Evolutionary conservation across 345 rosid species (phyloP).

Genomic region (Aethionema arabicum): DNA sequence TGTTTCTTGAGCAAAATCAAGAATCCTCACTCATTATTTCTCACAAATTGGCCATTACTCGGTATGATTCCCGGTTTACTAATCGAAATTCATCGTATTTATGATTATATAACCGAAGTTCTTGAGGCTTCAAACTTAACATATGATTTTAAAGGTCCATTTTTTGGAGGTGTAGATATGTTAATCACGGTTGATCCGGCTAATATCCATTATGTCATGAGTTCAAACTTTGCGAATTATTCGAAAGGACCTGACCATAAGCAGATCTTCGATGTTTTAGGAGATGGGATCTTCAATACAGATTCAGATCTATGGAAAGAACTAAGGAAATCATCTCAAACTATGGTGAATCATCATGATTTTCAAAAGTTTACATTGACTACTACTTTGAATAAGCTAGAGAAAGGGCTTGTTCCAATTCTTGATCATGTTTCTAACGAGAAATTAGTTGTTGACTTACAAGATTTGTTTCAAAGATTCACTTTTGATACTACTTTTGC

Average conservation of each 20-base stretch:
- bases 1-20: constrained; percentile 14
- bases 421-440: constrained; percentile 42
- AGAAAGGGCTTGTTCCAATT: constrained; percentile 45
- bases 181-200: constrained; percentile 51
- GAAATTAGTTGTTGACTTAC: constrained; percentile 41
- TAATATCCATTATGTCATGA: constrained; percentile 57
- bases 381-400: constrained; percentile 39
- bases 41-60: constrained; percentile 47
- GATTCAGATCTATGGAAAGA: constrained; percentile 50
- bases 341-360: constrained; percentile 32
- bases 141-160: constrained; percentile 42
- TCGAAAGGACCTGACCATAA: constrained; percentile 59
- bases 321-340: constrained; percentile 45
- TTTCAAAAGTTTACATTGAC: constrained; percentile 38
- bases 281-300: constrained; percentile 56
- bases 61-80: constrained; percentile 58
- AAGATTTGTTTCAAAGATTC: constrained; percentile 51
- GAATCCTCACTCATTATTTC: constrained; percentile 23
- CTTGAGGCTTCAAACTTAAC: constrained; percentile 33
- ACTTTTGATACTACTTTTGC: constrained; percentile 45
- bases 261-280: constrained; percentile 52
- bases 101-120: constrained; percentile 37
- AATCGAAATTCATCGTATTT: constrained; percentile 34
- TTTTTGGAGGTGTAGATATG: constrained; percentile 39
- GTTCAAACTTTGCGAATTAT: constrained; percentile 52